Evolutionary conservation across 1,284 basidiomycete species (phyloP), one percentile per base, ranked within the genome.

Genomic region (Fomitiporia mediterranea): DNA sequence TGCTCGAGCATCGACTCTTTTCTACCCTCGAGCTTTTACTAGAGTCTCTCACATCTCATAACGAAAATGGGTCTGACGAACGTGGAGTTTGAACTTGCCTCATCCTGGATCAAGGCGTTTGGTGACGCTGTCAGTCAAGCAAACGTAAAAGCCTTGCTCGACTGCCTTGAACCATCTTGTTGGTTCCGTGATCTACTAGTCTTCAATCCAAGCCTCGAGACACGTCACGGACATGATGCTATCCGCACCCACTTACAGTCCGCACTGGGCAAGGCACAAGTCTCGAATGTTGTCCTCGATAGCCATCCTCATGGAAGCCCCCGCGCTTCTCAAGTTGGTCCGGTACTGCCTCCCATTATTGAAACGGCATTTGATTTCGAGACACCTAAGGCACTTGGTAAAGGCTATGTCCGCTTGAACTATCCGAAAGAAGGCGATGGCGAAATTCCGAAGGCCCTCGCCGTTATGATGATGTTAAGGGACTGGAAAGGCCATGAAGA

Each of bases 401-500:
- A 52, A 40, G 58, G 58, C 17, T 38, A 19, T 47, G 53, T 47
- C 9, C 52, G 58, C 8, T 37, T 59, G 13, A 32, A 40, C 9
- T 39, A 35, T 13, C 58, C 58, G 15, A 44, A 37, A 8, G 46
- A 54, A n/a, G 57, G 39, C 1, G 46, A 54, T 23, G 57, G 39
- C 1, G 53, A 43, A 25, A 44, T 55, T n/a, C 67, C 63, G 63
- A 64, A 61, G 43, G 69, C 68, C 4, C 52, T 68, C 6, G 56
- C 63, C 1, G 62, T 68, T 6, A 61, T 64, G 49, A 65, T 66
- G 61, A 67, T 66, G 61, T 50, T 70, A 1, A 59, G 39, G 3
- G 69, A 71, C 48, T 61, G 70, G 51, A 66, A 64, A 25, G 70
- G 69, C 0, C 62, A 70, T 40, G 69, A 70, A 53, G 70, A 70